phyloP scores from a whole-genome alignment of 345 rosid genomes.

The Pseudoturritis turrita region DNA sequence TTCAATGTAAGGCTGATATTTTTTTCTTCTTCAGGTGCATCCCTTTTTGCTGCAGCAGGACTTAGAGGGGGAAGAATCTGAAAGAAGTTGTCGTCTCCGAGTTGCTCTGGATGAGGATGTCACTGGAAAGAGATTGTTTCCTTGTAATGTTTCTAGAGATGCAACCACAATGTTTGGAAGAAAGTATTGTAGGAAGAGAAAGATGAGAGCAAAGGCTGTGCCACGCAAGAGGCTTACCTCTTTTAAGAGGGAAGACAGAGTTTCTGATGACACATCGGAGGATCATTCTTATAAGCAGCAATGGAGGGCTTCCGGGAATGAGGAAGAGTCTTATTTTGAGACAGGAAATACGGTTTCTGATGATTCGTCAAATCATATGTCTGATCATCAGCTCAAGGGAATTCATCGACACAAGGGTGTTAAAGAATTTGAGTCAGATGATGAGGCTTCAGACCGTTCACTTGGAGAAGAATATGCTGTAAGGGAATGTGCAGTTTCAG shows the following conservation, averaged over 20 bases:
- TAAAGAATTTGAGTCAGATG: conserved; percentile 40
- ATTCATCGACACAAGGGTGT: conserved; percentile 29
- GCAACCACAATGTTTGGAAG: conserved; percentile 34
- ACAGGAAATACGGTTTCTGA: conserved; percentile 36
- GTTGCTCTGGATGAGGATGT: conserved; percentile 39
- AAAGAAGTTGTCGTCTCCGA: conserved; percentile 36
- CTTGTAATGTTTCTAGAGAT: conserved; percentile 30
- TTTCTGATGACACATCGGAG: conserved; percentile 54
- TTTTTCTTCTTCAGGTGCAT: conserved; percentile 72
- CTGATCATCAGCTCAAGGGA: conserved; percentile 31
- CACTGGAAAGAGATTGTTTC: conserved; percentile 36
- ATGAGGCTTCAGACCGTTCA: conserved; percentile 49
- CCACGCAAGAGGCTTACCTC: conserved; percentile 46
- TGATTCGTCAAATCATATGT: conserved; percentile 43
- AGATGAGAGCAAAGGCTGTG: conserved; percentile 35
- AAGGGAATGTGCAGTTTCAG: conserved; percentile 45
- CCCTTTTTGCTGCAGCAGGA: conserved; percentile 53
- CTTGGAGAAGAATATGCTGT: conserved; percentile 38
- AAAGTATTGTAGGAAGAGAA: conserved; percentile 68
- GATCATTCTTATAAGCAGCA: conserved; percentile 41
- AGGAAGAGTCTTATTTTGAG: conserved; percentile 32
- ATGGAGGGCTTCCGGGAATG: conserved; percentile 38
- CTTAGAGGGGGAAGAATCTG: conserved; percentile 57
- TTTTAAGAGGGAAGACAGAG: conserved; percentile 39
- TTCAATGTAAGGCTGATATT: background rate